Percentiles rank a stretch among this genome's conserved stretches.
Conservation (phyloP, 2,329 filamentous ascomycete species). For the Helotiales sp. region DNA sequence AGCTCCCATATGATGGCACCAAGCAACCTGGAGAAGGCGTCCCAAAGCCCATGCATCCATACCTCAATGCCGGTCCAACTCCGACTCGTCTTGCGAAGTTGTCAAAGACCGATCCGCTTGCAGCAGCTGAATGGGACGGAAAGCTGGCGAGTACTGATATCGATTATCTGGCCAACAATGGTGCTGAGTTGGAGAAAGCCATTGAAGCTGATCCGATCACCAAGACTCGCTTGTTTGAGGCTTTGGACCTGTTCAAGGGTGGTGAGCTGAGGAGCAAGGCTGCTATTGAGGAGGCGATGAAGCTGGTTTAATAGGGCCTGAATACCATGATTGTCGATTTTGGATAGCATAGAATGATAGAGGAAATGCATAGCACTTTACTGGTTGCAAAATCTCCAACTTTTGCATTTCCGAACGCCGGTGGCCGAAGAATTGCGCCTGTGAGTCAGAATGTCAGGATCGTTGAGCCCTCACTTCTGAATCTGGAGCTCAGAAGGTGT, state of each 20-base stretch:
- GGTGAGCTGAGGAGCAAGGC: conserved; percentile 12
- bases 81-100: conserved; percentile 7
- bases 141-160: conserved; percentile 13
- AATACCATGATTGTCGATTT: background rate
- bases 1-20: conserved; percentile 7
- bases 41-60: conserved; percentile 6
- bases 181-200: conserved; percentile 8
- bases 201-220: conserved; percentile 10
- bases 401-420: too few species aligned
- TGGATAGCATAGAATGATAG: background rate
- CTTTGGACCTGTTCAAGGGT: conserved; percentile 11
- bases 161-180: conserved; percentile 12
- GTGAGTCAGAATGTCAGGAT: too few species aligned
- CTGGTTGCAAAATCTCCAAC: background rate
- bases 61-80: conserved; percentile 3
- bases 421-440: too few species aligned
- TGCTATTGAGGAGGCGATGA: conserved; percentile 12
- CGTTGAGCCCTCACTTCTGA: too few species aligned
- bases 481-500: too few species aligned
- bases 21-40: conserved; percentile 12
- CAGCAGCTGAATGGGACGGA: conserved; percentile 5
- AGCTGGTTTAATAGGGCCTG: background rate
- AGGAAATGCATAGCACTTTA: background rate
- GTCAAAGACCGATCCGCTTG: conserved; percentile 8
- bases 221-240: conserved; percentile 7